Conservation (phyloP, 768 basidiomycete species). For the Auricularia cornea region DNA sequence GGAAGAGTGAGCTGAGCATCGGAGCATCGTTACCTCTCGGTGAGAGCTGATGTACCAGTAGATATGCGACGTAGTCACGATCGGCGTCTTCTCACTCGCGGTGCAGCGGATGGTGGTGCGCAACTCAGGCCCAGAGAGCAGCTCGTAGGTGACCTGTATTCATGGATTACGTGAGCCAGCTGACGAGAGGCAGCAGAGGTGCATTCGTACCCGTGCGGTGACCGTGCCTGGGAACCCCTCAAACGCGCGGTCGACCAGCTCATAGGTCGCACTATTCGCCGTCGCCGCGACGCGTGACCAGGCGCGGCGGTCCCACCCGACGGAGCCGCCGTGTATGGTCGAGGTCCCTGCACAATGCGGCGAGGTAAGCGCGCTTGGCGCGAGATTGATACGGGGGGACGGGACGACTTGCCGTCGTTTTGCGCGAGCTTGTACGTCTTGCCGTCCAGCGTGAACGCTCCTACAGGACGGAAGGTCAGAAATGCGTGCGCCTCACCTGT, state of each 20-base stretch:
- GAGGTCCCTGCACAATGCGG: constrained; percentile 22
- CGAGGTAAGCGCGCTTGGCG: background rate
- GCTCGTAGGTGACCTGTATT: background rate
- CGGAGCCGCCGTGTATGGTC: constrained; percentile 47
- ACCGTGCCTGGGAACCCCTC: background rate
- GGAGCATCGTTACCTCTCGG: too few relatives aligned
- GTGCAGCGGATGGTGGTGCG: background rate
- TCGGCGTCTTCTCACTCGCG: background rate
- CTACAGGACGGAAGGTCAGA: constrained; percentile 14
- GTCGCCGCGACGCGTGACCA: constrained; percentile 41
- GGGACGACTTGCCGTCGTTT: too few relatives aligned
- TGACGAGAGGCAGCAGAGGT: too few relatives aligned
- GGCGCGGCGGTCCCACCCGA: constrained; percentile 49
- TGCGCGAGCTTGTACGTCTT: too few relatives aligned
- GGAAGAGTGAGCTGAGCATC: background rate
- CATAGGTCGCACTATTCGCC: constrained; percentile 42
- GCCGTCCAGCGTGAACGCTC: constrained; percentile 2
- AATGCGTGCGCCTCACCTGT: background rate
- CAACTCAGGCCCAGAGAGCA: background rate
- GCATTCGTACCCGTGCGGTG: background rate
- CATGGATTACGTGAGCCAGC: too few relatives aligned
- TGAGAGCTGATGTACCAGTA: background rate
- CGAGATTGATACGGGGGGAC: too few relatives aligned
- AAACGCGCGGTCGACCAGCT: constrained; percentile 28
- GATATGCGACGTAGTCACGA: background rate